phyloP scores from a whole-genome alignment of 179 eudicot genomes.

The Beta macrorhiza region DNA sequence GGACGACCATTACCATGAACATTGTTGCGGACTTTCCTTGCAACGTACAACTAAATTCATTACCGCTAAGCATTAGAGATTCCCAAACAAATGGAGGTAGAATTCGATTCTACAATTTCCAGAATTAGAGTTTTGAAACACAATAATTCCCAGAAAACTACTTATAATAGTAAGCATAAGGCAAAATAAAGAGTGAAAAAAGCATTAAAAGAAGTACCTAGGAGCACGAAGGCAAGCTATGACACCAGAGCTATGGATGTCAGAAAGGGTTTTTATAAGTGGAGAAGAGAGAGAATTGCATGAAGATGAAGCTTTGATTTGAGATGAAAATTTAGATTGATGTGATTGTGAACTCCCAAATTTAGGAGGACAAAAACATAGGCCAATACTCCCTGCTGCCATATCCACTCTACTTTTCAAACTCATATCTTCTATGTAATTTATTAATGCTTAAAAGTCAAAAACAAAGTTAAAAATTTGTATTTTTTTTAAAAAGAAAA shows the following conservation, averaged over 20 bases:
- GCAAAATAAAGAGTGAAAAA: neutral
- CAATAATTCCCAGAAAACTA: neutral
- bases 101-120: neutral
- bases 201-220: slow-evolving; percentile 32
- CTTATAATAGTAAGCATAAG: too few species aligned
- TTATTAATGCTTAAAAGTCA: too few species aligned
- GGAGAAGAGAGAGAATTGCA: slow-evolving; percentile 24
- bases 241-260: slow-evolving; percentile 49
- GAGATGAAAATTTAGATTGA: neutral
- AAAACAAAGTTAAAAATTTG: too few species aligned
- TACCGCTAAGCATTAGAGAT: neutral
- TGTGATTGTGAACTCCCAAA: neutral
- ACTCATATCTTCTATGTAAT: neutral
- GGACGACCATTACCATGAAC: too few species aligned
- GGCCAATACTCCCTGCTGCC: slow-evolving; percentile 23
- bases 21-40: too few species aligned
- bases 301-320: slow-evolving; percentile 13
- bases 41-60: neutral
- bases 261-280: slow-evolving; percentile 34
- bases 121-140: neutral
- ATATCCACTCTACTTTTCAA: slow-evolving; percentile 5
- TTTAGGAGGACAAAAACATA: neutral
- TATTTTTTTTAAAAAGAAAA: too few species aligned
- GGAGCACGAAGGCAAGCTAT: slow-evolving; percentile 81
- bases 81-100: neutral